phyloP scores from a whole-genome alignment of 306 rosid species.

The Begonia fuchsioides region DNA sequence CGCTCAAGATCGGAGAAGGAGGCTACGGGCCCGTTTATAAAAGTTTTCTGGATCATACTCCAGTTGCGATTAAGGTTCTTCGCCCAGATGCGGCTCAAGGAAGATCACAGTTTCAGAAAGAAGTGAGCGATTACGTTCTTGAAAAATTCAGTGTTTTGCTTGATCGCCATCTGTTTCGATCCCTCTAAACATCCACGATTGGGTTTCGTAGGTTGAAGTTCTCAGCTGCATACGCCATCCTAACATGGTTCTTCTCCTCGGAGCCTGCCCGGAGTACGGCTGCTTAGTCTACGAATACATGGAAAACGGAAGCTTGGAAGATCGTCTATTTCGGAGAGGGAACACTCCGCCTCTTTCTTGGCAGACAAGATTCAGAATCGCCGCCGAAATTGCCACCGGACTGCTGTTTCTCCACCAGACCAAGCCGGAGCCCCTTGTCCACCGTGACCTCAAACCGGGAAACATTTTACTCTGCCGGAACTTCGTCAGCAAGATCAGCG shows the following conservation, averaged over 20 bases:
- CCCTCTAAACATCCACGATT: too few relatives aligned
- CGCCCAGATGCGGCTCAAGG: slow-evolving; percentile 97
- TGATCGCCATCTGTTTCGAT: too few relatives aligned
- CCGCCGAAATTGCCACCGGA: slow-evolving; percentile 80
- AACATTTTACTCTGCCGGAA: slow-evolving; percentile 73
- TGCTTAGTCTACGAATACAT: slow-evolving; percentile 85
- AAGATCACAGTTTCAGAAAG: slow-evolving; percentile 75
- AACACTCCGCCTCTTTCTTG: slow-evolving; percentile 53
- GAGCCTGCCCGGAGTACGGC: slow-evolving; percentile 96
- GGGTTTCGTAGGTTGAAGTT: slow-evolving; percentile 54
- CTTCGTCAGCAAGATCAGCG: slow-evolving; percentile 74
- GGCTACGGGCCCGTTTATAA: slow-evolving; percentile 90
- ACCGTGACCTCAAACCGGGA: slow-evolving; percentile 89
- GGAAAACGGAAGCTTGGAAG: slow-evolving; percentile 86
- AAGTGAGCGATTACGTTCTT: slow-evolving; percentile 24
- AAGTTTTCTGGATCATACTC: slow-evolving; percentile 64
- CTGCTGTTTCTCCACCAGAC: slow-evolving; percentile 87
- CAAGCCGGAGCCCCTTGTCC: slow-evolving; percentile 91
- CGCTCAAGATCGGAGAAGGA: slow-evolving; percentile 89
- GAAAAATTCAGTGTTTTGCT: too few relatives aligned
- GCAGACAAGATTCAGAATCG: slow-evolving; percentile 69
- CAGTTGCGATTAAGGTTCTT: slow-evolving; percentile 80
- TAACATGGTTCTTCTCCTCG: slow-evolving; percentile 92
- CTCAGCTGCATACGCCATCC: slow-evolving; percentile 89
- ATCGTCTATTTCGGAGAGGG: slow-evolving; percentile 47